Evolutionary conservation across 208 protist species (phyloP).

Genomic region (Balamuthia mandrillaris): DNA sequence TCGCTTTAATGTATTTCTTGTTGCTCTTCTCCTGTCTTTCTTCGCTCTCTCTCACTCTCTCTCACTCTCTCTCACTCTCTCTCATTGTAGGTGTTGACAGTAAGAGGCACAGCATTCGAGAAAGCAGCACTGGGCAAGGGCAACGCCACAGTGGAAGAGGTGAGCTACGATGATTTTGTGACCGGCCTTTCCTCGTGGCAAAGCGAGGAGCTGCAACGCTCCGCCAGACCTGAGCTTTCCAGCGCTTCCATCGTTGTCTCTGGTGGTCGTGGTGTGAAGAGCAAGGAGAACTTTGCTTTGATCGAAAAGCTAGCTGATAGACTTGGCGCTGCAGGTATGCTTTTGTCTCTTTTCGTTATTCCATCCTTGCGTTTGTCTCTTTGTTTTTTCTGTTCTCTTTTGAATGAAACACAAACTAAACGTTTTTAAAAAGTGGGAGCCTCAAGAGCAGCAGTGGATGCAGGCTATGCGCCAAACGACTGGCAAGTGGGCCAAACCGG

Average conservation of each 20-base stretch:
- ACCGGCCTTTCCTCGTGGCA: background rate
- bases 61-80: too few relatives aligned
- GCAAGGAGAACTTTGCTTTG: conserved; percentile 94
- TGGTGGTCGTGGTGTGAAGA: conserved; percentile 93
- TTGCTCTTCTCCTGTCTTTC: background rate
- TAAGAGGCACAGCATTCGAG: conserved; percentile 84
- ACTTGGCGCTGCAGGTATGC: conserved; percentile 82
- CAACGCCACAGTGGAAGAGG: background rate
- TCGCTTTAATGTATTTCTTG: background rate
- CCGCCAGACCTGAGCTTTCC: conserved; percentile 89
- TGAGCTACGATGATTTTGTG: background rate
- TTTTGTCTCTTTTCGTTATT: background rate
- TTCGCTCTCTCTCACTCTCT: conserved; percentile 2
- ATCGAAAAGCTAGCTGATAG: conserved; percentile 89
- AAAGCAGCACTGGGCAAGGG: conserved; percentile 53
- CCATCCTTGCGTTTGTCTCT: background rate
- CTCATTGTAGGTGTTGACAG: conserved; percentile 87
- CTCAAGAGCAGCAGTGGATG: conserved; percentile 94
- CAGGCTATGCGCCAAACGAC: conserved; percentile 80
- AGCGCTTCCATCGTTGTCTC: conserved; percentile 85
- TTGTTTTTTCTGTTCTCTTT: background rate
- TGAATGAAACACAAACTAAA: background rate
- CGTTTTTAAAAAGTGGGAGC: conserved; percentile 77
- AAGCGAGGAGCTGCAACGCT: conserved; percentile 38
- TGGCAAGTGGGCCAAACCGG: conserved; percentile 97